Conservation (phyloP, 2,329 filamentous ascomycete genomes). For the Ophiosphaerella herpotricha region DNA sequence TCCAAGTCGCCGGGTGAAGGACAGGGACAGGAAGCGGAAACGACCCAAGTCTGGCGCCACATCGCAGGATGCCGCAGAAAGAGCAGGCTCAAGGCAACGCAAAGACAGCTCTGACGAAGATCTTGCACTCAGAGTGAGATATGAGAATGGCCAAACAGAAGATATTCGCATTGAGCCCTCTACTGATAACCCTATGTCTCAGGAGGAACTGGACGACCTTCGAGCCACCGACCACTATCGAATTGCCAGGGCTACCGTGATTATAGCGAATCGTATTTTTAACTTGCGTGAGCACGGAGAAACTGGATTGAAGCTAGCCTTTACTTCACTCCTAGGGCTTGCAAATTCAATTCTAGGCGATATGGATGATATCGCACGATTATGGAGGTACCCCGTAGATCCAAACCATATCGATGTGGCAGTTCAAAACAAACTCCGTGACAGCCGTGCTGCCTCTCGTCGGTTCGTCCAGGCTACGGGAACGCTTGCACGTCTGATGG, state of each 20-base stretch:
- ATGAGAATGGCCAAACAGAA: slow-evolving; percentile 64
- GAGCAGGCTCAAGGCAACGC: slow-evolving; percentile 54
- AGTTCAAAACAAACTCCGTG: slow-evolving; percentile 61
- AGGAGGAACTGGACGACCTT: slow-evolving; percentile 53
- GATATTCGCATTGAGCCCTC: slow-evolving; percentile 57
- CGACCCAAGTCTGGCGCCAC: slow-evolving; percentile 50
- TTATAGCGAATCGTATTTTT: slow-evolving; percentile 61
- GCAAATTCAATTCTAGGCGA: slow-evolving; percentile 54
- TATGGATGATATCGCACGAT: slow-evolving; percentile 61
- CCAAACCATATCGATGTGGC: slow-evolving; percentile 58
- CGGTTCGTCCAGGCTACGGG: slow-evolving; percentile 67
- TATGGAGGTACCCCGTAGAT: slow-evolving; percentile 65
- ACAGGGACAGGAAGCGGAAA: slow-evolving; percentile 60
- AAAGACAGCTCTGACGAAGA: slow-evolving; percentile 52
- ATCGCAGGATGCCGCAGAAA: slow-evolving; percentile 47
- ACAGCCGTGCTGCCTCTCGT: slow-evolving; percentile 60
- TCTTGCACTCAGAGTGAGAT: slow-evolving; percentile 61
- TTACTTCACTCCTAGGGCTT: slow-evolving; percentile 46
- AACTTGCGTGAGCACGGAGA: slow-evolving; percentile 46
- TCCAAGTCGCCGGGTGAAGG: slow-evolving; percentile 28
- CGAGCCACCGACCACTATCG: slow-evolving; percentile 60
- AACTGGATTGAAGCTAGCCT: slow-evolving; percentile 49
- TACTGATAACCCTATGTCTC: slow-evolving; percentile 33
- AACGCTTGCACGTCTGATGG: slow-evolving; percentile 61
- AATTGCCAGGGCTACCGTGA: slow-evolving; percentile 60